These are phyloP conservation scores for Drosera spatulata DNA, from an alignment of 179 eudicot genomes.

Conservation along the genomic window DNA sequence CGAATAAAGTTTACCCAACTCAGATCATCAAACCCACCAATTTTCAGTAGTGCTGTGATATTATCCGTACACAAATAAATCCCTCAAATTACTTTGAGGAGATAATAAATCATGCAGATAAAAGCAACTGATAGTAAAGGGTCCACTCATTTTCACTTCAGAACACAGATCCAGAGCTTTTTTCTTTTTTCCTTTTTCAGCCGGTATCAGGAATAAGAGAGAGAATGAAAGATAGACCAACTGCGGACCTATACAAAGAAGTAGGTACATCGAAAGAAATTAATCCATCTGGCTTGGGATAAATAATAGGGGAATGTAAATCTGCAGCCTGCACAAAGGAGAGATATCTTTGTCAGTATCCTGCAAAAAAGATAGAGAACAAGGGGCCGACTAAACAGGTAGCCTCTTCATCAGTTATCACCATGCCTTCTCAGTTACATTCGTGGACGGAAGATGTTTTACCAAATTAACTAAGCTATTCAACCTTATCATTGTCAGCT, in stretches of 20 bases:
- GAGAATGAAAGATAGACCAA: not conserved
- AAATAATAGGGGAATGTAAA: conserved; percentile 59
- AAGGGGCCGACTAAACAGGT: not conserved
- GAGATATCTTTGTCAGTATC: not conserved
- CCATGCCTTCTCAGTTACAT: no score
- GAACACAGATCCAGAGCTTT: not conserved
- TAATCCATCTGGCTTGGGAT: conserved; percentile 85
- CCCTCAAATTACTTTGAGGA: no score
- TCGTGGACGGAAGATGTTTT: no score
- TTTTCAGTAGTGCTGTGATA: no score
- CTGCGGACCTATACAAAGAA: conserved; percentile 68
- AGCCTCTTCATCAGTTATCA: no score
- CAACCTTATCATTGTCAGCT: no score
- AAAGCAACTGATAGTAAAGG: no score
- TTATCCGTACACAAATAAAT: no score
- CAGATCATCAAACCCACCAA: no score
- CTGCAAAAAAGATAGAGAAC: not conserved
- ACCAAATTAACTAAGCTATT: no score
- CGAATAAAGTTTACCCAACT: no score
- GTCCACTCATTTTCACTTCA: not conserved
- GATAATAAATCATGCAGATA: no score
- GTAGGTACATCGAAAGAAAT: conserved; percentile 86
- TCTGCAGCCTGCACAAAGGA: conserved; percentile 48
- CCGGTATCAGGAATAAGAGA: not conserved
- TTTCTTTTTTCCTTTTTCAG: not conserved